These are phyloP conservation scores for Candida gorgasii DNA, from an alignment of 805 yeast species.

Conservation along the genomic window DNA sequence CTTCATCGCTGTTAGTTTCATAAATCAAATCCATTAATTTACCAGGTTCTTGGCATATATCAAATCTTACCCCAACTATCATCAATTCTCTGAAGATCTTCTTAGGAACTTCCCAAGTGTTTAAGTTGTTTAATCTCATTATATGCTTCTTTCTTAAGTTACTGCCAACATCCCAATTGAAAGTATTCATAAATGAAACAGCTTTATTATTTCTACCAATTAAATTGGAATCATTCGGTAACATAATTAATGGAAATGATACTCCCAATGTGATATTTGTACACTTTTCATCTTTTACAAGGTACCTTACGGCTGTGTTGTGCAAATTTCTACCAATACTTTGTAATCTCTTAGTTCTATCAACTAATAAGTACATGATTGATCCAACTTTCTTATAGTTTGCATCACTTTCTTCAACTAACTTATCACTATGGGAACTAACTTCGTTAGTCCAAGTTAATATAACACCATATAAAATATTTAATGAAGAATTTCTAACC, in stretches of 20 bases:
- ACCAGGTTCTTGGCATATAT: constrained; percentile 47
- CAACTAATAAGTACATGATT: constrained; percentile 51
- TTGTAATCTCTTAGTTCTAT: constrained; percentile 52
- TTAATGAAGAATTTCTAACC: constrained; percentile 56
- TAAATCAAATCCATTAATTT: constrained; percentile 44
- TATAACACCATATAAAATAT: constrained; percentile 54
- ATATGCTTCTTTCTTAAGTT: constrained; percentile 27
- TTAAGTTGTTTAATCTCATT: constrained; percentile 43
- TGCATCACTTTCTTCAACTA: constrained; percentile 11
- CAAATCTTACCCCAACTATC: constrained; percentile 59
- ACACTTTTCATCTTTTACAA: constrained; percentile 45
- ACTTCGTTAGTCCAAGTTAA: constrained; percentile 51
- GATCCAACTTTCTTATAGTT: constrained; percentile 34
- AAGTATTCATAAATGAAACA: constrained; percentile 34
- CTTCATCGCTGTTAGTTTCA: constrained; percentile 8
- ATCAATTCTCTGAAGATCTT: constrained; percentile 55
- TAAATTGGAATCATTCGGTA: constrained; percentile 27
- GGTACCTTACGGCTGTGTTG: constrained; percentile 51
- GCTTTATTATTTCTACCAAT: constrained; percentile 20
- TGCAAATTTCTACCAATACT: constrained; percentile 57
- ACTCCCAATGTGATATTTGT: constrained; percentile 42
- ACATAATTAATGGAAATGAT: constrained; percentile 47
- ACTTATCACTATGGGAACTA: constrained; percentile 13
- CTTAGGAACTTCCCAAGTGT: constrained; percentile 53
- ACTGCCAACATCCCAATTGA: constrained; percentile 41